Percentiles rank a stretch among this genome's conserved stretches.
phyloP scores from a whole-genome alignment of 1,284 basidiomycete genomes.

The Ganoderma lucidum region DNA sequence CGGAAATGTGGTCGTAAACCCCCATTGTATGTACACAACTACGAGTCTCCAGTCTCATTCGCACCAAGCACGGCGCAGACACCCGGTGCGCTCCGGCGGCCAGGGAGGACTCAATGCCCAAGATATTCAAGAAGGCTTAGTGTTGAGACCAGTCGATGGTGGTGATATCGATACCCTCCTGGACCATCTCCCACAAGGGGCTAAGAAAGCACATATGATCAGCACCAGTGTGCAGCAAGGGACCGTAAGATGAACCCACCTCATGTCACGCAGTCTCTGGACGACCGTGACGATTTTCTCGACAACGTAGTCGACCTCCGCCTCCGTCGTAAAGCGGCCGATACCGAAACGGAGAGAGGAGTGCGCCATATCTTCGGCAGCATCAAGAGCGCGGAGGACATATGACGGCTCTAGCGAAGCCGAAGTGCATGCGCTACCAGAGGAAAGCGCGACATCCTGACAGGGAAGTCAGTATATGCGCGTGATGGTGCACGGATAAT shows the following conservation, averaged over 20 bases:
- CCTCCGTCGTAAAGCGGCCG: slow-evolving; percentile 98
- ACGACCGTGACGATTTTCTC: slow-evolving; percentile 91
- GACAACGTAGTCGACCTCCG: slow-evolving; percentile 95
- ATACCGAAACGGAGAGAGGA: slow-evolving; percentile 98
- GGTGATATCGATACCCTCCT: slow-evolving; percentile 96
- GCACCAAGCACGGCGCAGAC: not conserved
- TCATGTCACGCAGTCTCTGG: slow-evolving; percentile 76
- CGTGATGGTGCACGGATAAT: not conserved
- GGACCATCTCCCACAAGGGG: slow-evolving; percentile 98
- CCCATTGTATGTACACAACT: not conserved
- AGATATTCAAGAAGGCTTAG: slow-evolving; percentile 34
- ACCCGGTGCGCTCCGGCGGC: not conserved
- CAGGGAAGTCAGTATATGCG: not conserved
- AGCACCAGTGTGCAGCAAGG: not conserved
- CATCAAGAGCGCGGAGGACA: slow-evolving; percentile 95
- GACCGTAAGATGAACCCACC: slow-evolving; percentile 45
- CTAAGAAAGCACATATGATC: slow-evolving; percentile 45
- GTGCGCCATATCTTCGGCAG: slow-evolving; percentile 99
- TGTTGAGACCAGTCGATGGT: slow-evolving; percentile 92
- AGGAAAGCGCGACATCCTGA: slow-evolving; percentile 95
- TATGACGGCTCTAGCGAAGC: slow-evolving; percentile 99
- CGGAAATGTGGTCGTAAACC: not conserved
- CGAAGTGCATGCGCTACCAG: slow-evolving; percentile 98
- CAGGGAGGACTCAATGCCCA: not conserved
- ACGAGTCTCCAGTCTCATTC: not conserved